Conservation (phyloP, 2,329 filamentous ascomycete genomes). For the Orbilia javanica region DNA sequence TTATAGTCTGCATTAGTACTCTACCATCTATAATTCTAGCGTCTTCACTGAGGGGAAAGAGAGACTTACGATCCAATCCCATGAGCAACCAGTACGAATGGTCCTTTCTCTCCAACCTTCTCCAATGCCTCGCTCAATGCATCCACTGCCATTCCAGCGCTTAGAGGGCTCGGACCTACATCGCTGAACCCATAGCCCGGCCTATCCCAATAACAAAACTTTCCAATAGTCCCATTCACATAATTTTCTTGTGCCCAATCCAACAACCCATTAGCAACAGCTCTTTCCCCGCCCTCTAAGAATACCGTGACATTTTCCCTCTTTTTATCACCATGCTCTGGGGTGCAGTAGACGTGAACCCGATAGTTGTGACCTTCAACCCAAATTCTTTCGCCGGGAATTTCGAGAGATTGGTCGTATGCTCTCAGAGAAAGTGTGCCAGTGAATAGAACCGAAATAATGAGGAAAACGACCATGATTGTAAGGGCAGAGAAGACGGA, state of each 20-base stretch:
- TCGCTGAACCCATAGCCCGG: conserved; percentile 90
- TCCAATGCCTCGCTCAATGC: conserved; percentile 87
- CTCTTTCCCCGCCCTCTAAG: conserved; percentile 83
- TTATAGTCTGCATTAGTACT: conserved; percentile 63
- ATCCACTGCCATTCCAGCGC: conserved; percentile 91
- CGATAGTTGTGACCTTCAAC: conserved; percentile 88
- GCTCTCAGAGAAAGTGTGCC: conserved; percentile 83
- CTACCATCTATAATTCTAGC: not conserved
- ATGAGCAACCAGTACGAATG: conserved; percentile 88
- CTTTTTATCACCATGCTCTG: conserved; percentile 26
- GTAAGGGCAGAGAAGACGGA: conserved; percentile 81
- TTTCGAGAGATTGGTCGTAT: conserved; percentile 79
- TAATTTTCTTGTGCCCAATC: conserved; percentile 81
- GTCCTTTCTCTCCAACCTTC: conserved; percentile 82
- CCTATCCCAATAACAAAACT: conserved; percentile 96
- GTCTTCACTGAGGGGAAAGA: not conserved
- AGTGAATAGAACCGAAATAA: conserved; percentile 77
- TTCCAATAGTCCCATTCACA: conserved; percentile 82
- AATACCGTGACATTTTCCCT: conserved; percentile 75
- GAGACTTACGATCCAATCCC: conserved; percentile 72
- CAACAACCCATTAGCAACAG: conserved; percentile 83
- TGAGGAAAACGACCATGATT: conserved; percentile 76
- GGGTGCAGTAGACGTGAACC: conserved; percentile 81
- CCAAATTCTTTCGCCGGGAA: conserved; percentile 80
- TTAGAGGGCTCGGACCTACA: conserved; percentile 92